Evolutionary conservation across 192 early-diverging fungal species (phyloP).

Genomic region (Rhizophlyctis rosea): DNA sequence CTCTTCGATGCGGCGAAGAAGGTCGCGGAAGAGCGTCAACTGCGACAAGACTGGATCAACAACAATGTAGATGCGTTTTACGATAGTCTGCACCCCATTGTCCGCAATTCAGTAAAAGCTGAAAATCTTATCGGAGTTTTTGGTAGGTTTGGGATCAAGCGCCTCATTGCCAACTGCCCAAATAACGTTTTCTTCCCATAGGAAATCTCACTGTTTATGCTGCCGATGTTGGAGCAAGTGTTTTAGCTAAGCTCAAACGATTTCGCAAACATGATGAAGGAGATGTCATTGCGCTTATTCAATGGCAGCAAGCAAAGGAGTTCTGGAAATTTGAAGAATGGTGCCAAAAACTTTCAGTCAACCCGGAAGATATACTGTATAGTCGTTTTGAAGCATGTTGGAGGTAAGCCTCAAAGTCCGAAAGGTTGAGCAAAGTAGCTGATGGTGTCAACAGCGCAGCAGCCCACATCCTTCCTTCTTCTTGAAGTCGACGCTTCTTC

Average conservation of each 20-base stretch:
- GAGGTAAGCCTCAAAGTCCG: background rate
- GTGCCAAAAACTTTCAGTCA: background rate
- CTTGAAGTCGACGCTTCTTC: background rate
- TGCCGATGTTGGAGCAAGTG: slow-evolving; percentile 8
- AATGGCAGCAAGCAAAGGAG: slow-evolving; percentile 2
- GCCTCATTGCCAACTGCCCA: too few species aligned
- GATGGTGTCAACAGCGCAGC: background rate
- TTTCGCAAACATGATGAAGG: slow-evolving; percentile 8
- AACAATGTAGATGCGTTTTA: too few species aligned
- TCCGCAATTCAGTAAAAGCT: too few species aligned
- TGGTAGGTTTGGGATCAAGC: too few species aligned
- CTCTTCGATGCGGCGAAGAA: background rate
- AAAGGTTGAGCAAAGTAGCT: background rate
- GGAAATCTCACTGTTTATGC: too few species aligned
- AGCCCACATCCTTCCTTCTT: background rate
- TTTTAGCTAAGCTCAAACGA: slow-evolving; percentile 5
- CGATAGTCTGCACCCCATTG: too few species aligned
- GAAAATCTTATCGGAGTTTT: too few species aligned
- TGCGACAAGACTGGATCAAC: too few species aligned
- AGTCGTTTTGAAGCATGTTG: background rate
- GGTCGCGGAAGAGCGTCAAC: too few species aligned
- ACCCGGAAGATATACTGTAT: background rate
- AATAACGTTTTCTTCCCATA: too few species aligned
- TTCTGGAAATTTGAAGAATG: slow-evolving; percentile 2
- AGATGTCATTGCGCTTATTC: slow-evolving; percentile 7